These are phyloP conservation scores for Massariosphaeria phaeospora DNA, from an alignment of 495 filamentous ascomycete genomes.

Conservation along the genomic window DNA sequence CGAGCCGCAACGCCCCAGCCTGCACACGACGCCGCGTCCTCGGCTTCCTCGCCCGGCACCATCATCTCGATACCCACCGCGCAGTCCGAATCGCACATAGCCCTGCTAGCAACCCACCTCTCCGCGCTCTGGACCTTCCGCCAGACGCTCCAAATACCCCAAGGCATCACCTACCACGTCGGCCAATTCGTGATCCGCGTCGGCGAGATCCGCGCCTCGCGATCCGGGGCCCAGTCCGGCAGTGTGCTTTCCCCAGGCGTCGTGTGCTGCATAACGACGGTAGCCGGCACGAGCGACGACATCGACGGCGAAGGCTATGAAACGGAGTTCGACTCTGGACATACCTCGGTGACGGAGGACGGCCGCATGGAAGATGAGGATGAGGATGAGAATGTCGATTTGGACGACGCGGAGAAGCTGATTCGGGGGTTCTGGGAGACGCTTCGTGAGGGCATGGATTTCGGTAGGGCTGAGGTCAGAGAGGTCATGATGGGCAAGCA, in stretches of 20 bases:
- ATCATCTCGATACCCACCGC: conserved; percentile 14
- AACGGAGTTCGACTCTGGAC: background rate
- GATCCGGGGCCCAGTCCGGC: background rate
- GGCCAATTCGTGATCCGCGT: conserved; percentile 10
- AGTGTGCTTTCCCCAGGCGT: conserved; percentile 5
- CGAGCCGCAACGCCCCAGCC: background rate
- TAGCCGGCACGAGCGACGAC: background rate
- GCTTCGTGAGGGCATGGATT: conserved; percentile 3
- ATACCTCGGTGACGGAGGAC: background rate
- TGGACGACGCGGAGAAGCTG: background rate
- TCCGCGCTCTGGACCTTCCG: conserved; percentile 16
- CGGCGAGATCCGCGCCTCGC: conserved; percentile 2
- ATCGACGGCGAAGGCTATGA: background rate
- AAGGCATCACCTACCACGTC: conserved; percentile 1
- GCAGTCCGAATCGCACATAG: conserved; percentile 7
- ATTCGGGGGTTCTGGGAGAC: conserved; percentile 5
- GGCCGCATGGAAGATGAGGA: background rate
- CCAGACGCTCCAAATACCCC: conserved; percentile 1
- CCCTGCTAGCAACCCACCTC: background rate
- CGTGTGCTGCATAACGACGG: conserved; percentile 6
- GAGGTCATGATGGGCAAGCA: conserved; percentile 17
- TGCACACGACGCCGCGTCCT: background rate
- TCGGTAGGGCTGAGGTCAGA: conserved; percentile 14
- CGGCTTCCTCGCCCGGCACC: background rate
- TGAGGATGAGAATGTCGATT: conserved; percentile 4